phyloP scores from a whole-genome alignment of 805 yeast genomes.

The Cyberlindnera euphorbiae region DNA sequence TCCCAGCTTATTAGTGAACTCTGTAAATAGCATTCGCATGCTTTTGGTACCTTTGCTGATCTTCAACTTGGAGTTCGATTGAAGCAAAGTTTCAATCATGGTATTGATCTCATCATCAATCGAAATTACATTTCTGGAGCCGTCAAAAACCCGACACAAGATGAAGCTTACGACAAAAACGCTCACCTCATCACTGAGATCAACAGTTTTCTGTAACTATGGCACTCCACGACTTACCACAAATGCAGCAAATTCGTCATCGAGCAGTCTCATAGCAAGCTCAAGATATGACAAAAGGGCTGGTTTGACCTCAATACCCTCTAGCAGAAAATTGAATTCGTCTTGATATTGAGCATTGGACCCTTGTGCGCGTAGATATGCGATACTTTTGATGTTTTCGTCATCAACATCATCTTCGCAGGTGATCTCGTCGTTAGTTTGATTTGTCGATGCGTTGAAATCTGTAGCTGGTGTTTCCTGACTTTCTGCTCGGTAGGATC shows the following conservation, averaged over 20 bases:
- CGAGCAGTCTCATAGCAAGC: constrained; percentile 20
- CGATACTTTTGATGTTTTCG: constrained; percentile 19
- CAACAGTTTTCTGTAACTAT: constrained; percentile 2
- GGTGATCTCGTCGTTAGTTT: too few relatives aligned
- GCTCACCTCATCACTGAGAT: neutral
- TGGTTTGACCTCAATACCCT: constrained; percentile 17
- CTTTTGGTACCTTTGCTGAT: constrained; percentile 4
- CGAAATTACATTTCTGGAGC: too few relatives aligned
- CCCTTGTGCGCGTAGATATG: constrained; percentile 32
- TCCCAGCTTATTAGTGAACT: constrained; percentile 8
- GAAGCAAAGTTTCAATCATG: too few relatives aligned
- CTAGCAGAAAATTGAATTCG: constrained; percentile 32
- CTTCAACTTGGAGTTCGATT: too few relatives aligned
- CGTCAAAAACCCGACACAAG: too few relatives aligned
- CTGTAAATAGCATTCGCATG: constrained; percentile 6
- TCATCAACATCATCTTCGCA: constrained; percentile 4
- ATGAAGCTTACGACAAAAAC: constrained; percentile 16
- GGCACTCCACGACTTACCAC: constrained; percentile 16
- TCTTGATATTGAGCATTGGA: constrained; percentile 29
- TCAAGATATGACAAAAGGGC: constrained; percentile 24
- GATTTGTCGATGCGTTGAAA: too few relatives aligned
- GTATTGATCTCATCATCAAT: too few relatives aligned
- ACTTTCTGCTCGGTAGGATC: constrained; percentile 12
- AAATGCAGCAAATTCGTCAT: constrained; percentile 20
- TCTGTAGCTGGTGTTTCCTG: too few relatives aligned